Evolutionary conservation across 768 basidiomycete genomes (phyloP).

Genomic region (Serendipita vermifera): DNA sequence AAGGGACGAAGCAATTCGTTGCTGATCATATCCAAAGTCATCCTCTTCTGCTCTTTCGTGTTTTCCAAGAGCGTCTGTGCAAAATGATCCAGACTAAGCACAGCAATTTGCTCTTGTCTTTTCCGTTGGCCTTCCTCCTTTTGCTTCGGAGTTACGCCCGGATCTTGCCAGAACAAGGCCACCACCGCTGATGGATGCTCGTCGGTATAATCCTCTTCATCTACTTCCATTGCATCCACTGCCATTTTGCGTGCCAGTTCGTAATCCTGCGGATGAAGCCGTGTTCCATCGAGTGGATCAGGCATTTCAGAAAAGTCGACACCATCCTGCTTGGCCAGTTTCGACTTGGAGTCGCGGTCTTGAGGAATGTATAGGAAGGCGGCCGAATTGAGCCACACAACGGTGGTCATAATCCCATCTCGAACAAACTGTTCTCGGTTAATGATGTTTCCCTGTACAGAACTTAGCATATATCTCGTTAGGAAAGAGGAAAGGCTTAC

Average conservation of each 20-base stretch:
- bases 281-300: conserved; percentile 88
- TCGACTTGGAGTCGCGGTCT: conserved; percentile 36
- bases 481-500: conserved; percentile 32
- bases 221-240: conserved; percentile 90
- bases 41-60: conserved; percentile 73
- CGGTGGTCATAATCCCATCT: conserved; percentile 62
- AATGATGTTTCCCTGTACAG: conserved; percentile 59
- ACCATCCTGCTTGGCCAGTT: conserved; percentile 35
- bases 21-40: conserved; percentile 79
- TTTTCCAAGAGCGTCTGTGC: conserved; percentile 81
- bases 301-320: conserved; percentile 43
- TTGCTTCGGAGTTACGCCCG: background rate
- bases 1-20: conserved; percentile 74
- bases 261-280: conserved; percentile 96
- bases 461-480: conserved; percentile 10
- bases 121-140: background rate
- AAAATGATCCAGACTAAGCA: conserved; percentile 91
- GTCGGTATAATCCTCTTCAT: conserved; percentile 90
- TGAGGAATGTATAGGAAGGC: conserved; percentile 79
- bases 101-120: conserved; percentile 46
- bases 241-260: conserved; percentile 98
- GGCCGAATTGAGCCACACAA: conserved; percentile 87
- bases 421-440: conserved; percentile 86
- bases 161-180: conserved; percentile 27
- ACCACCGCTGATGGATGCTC: conserved; percentile 88